Conservation (phyloP, 371 early-diverging fungal species). For the Entomophthora muscae region DNA sequence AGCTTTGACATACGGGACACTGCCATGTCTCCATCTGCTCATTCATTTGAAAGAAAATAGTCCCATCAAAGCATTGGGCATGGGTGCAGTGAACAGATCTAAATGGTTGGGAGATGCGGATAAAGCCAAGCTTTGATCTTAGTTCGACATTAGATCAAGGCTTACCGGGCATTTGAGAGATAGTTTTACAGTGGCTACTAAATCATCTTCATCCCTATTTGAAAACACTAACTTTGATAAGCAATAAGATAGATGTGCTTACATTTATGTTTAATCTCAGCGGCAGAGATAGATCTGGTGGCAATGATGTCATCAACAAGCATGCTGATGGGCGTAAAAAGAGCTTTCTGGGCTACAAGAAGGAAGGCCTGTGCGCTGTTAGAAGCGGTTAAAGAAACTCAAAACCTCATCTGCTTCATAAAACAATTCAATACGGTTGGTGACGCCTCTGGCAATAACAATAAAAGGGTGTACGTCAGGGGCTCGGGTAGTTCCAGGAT, state of each 20-base stretch:
- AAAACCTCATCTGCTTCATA: slow-evolving; percentile 5
- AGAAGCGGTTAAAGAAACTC: background rate
- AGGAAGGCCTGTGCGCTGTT: background rate
- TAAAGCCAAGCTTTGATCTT: background rate
- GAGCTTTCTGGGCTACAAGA: background rate
- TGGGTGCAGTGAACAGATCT: background rate
- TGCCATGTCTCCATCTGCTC: slow-evolving; percentile 4
- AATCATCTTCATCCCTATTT: background rate
- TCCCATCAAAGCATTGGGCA: slow-evolving; percentile 7
- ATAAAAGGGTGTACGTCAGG: background rate
- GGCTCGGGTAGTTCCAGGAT: background rate
- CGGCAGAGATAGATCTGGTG: background rate
- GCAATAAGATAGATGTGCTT: background rate
- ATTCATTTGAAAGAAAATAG: background rate
- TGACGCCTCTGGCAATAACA: background rate
- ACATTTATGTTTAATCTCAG: background rate
- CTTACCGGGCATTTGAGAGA: background rate
- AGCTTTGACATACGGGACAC: slow-evolving; percentile 3
- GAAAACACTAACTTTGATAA: background rate
- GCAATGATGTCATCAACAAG: background rate
- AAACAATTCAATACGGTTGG: background rate
- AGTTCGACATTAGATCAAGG: background rate
- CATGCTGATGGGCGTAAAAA: background rate
- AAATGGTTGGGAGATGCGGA: background rate
- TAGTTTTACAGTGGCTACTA: background rate